Evolutionary conservation across 2,329 filamentous ascomycete genomes (phyloP).

Genomic region (Exophiala sp.): DNA sequence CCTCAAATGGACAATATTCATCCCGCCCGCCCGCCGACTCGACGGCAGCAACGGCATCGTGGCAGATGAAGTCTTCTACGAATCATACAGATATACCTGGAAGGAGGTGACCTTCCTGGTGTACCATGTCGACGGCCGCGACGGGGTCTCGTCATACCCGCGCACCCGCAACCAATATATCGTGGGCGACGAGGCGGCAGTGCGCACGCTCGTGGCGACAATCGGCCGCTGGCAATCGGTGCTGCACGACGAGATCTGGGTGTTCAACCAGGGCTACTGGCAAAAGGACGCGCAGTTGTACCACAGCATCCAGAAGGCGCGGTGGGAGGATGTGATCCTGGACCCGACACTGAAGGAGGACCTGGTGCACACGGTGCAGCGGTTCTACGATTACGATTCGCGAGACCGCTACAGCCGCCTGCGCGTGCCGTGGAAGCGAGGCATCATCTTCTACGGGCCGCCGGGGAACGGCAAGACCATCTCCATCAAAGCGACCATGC

Average conservation of each 20-base stretch:
- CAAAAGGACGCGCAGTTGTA: constrained; percentile 36
- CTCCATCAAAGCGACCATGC: constrained; percentile 42
- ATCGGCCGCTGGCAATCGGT: constrained; percentile 17
- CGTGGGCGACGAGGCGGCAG: constrained; percentile 19
- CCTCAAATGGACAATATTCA: constrained; percentile 23
- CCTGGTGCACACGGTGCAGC: constrained; percentile 36
- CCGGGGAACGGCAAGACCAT: constrained; percentile 43
- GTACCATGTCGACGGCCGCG: constrained; percentile 27
- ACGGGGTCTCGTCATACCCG: constrained; percentile 14
- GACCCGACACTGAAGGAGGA: constrained; percentile 42
- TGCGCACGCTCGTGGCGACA: constrained; percentile 16
- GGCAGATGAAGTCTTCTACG: constrained; percentile 20
- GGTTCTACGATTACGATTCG: constrained; percentile 41
- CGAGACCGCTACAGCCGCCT: constrained; percentile 39
- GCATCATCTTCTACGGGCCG: constrained; percentile 41
- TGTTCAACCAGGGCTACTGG: constrained; percentile 42
- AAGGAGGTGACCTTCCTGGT: constrained; percentile 23
- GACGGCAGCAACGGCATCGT: constrained; percentile 23
- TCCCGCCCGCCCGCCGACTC: constrained; percentile 22
- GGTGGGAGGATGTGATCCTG: constrained; percentile 45
- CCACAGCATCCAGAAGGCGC: constrained; percentile 37
- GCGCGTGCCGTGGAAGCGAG: constrained; percentile 44
- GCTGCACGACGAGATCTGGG: constrained; percentile 39
- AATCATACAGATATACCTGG: constrained; percentile 24
- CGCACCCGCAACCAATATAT: constrained; percentile 27